Evolutionary conservation across 2,329 filamentous ascomycete species (phyloP).

Genomic region (Aureobasidium sp.): DNA sequence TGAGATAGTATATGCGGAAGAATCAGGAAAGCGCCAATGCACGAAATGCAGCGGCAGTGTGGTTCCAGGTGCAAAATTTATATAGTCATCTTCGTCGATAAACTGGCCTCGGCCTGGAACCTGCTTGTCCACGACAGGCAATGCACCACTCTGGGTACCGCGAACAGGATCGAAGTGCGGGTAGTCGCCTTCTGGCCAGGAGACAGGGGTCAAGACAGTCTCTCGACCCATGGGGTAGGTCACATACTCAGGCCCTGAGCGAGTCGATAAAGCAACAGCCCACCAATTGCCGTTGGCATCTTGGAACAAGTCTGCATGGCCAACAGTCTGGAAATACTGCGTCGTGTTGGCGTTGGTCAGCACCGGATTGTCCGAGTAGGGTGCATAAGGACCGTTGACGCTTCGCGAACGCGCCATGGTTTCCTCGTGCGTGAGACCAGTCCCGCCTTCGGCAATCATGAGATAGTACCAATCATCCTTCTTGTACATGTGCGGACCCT

Average conservation of each 20-base stretch:
- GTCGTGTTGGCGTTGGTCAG: conserved; percentile 24
- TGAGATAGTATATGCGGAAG: conserved; percentile 42
- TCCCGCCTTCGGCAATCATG: conserved; percentile 34
- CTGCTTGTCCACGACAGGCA: conserved; percentile 32
- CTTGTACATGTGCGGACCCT: conserved; percentile 35
- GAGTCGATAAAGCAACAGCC: conserved; percentile 42
- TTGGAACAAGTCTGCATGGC: conserved; percentile 52
- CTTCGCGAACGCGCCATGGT: conserved; percentile 35
- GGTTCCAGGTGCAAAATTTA: conserved; percentile 41
- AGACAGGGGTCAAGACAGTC: conserved; percentile 43
- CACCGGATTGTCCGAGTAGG: conserved; percentile 24
- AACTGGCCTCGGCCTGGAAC: conserved; percentile 38
- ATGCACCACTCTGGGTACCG: conserved; percentile 39
- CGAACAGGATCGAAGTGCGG: conserved; percentile 35
- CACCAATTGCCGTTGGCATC: conserved; percentile 48
- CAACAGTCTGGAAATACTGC: conserved; percentile 44
- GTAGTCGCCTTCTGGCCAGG: conserved; percentile 41
- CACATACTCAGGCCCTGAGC: conserved; percentile 37
- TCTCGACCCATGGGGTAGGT: conserved; percentile 51
- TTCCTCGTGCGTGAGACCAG: conserved; percentile 34
- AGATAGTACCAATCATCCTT: conserved; percentile 34
- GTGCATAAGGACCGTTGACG: conserved; percentile 25
- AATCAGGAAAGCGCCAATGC: conserved; percentile 48
- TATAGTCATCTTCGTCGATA: conserved; percentile 37
- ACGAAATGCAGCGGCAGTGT: conserved; percentile 49